Conservation (phyloP, 805 yeast genomes). For the Peterozyma xylosa region DNA sequence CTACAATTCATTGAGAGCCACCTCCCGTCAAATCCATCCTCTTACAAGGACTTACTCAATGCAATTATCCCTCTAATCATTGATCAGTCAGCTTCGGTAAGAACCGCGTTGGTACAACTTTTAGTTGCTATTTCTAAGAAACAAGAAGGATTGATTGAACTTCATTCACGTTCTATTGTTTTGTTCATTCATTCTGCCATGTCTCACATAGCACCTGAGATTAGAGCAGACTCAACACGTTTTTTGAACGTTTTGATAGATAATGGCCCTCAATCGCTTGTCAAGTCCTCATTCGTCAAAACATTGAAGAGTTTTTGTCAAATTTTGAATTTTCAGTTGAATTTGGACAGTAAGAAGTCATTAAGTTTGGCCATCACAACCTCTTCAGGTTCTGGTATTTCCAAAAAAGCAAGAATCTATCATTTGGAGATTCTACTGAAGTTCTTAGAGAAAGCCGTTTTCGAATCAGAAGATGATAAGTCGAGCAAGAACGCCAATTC, state of each 20-base stretch:
- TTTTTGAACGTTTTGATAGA: slow-evolving; percentile 56
- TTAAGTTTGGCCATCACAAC: slow-evolving; percentile 19
- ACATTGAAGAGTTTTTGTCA: slow-evolving; percentile 61
- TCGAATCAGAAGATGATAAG: slow-evolving; percentile 4
- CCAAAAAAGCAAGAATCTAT: slow-evolving; percentile 24
- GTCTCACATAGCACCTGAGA: slow-evolving; percentile 80
- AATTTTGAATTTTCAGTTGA: slow-evolving; percentile 66
- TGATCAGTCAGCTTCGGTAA: slow-evolving; percentile 61
- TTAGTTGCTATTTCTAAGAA: slow-evolving; percentile 37
- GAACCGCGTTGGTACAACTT: slow-evolving; percentile 45
- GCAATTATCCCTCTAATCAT: slow-evolving; percentile 55
- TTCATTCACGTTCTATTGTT: slow-evolving; percentile 55
- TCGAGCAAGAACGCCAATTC: slow-evolving; percentile 11
- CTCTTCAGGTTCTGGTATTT: slow-evolving; percentile 14
- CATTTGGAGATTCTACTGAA: slow-evolving; percentile 33
- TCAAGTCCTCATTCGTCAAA: slow-evolving; percentile 61
- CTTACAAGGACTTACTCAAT: slow-evolving; percentile 49
- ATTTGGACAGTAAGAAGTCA: slow-evolving; percentile 16
- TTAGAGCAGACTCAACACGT: slow-evolving; percentile 68
- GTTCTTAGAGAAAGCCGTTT: slow-evolving; percentile 18
- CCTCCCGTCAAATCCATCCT: slow-evolving; percentile 43
- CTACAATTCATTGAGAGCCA: slow-evolving; percentile 42
- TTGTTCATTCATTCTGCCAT: slow-evolving; percentile 82
- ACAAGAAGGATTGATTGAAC: slow-evolving; percentile 47
- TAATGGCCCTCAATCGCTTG: slow-evolving; percentile 45